phyloP scores from a whole-genome alignment of 805 yeast species.

The Spathaspora girioi region DNA sequence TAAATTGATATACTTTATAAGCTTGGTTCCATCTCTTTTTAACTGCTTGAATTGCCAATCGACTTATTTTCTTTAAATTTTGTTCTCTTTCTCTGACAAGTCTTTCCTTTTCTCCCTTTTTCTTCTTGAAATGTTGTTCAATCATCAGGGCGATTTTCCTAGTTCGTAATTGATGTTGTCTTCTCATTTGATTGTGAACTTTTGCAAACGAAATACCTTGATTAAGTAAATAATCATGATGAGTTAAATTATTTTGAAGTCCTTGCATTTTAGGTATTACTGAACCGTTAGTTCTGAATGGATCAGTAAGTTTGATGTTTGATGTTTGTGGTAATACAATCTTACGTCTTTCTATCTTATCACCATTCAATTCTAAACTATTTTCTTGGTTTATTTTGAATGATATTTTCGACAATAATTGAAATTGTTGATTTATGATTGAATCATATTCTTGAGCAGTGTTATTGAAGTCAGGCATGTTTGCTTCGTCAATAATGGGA shows the following conservation, averaged over 20 bases:
- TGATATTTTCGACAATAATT: conserved; percentile 45
- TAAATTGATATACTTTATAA: conserved; percentile 68
- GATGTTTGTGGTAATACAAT: conserved; percentile 42
- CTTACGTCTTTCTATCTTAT: conserved; percentile 46
- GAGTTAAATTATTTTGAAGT: conserved; percentile 42
- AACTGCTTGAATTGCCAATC: conserved; percentile 77
- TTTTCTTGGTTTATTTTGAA: conserved; percentile 34
- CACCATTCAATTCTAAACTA: conserved; percentile 40
- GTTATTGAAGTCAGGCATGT: conserved; percentile 23
- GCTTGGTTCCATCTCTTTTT: conserved; percentile 90
- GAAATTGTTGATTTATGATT: conserved; percentile 51
- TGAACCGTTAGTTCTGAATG: conserved; percentile 42
- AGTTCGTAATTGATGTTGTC: conserved; percentile 61
- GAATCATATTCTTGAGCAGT: conserved; percentile 55
- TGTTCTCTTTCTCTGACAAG: conserved; percentile 72
- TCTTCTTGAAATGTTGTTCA: conserved; percentile 80
- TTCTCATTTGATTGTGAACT: conserved; percentile 62
- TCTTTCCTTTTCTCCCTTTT: conserved; percentile 86
- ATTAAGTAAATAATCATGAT: conserved; percentile 67
- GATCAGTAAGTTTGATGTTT: conserved; percentile 40
- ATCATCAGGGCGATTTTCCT: conserved; percentile 76
- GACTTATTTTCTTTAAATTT: conserved; percentile 66
- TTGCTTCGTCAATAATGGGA: conserved; percentile 37
- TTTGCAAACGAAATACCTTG: conserved; percentile 75
- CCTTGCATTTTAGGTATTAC: conserved; percentile 44